Evolutionary conservation across 2,329 filamentous ascomycete species (phyloP).

Genomic region (Scedosporium boydii): DNA sequence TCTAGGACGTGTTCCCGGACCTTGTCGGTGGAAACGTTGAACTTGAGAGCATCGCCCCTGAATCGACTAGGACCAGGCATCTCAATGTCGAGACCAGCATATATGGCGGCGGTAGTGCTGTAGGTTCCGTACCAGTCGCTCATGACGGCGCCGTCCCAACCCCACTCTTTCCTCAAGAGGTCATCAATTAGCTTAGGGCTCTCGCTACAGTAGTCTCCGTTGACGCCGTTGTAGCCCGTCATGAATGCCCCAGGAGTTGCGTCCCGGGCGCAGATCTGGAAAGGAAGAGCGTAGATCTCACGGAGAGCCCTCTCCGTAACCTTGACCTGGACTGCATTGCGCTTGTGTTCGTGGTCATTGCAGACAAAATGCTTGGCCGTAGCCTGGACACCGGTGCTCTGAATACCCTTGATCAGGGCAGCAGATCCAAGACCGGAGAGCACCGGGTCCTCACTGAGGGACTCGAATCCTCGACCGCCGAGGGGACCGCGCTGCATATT

Average conservation of each 20-base stretch:
- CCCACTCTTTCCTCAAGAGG: constrained; percentile 47
- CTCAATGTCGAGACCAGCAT: constrained; percentile 47
- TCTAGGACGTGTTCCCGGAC: constrained; percentile 45
- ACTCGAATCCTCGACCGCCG: constrained; percentile 51
- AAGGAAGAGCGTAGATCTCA: constrained; percentile 49
- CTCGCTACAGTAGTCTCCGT: constrained; percentile 46
- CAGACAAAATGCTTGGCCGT: constrained; percentile 53
- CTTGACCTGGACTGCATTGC: constrained; percentile 45
- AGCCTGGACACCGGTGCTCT: constrained; percentile 45
- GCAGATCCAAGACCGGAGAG: constrained; percentile 45
- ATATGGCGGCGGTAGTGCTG: constrained; percentile 38
- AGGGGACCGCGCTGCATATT: constrained; percentile 54
- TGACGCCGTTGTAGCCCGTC: constrained; percentile 51
- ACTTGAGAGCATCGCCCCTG: constrained; percentile 40
- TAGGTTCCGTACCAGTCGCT: constrained; percentile 53
- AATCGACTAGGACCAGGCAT: constrained; percentile 48
- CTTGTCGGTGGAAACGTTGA: constrained; percentile 46
- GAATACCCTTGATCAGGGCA: constrained; percentile 43
- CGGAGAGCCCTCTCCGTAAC: constrained; percentile 46
- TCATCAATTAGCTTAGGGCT: constrained; percentile 38
- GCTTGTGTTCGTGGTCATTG: constrained; percentile 51
- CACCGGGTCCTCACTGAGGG: constrained; percentile 48
- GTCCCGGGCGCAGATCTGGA: constrained; percentile 46
- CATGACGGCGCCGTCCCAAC: constrained; percentile 47
- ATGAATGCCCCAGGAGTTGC: constrained; percentile 44